These are phyloP conservation scores for Fusarium musae DNA, from an alignment of 2,329 filamentous ascomycete species.

Conservation along the genomic window DNA sequence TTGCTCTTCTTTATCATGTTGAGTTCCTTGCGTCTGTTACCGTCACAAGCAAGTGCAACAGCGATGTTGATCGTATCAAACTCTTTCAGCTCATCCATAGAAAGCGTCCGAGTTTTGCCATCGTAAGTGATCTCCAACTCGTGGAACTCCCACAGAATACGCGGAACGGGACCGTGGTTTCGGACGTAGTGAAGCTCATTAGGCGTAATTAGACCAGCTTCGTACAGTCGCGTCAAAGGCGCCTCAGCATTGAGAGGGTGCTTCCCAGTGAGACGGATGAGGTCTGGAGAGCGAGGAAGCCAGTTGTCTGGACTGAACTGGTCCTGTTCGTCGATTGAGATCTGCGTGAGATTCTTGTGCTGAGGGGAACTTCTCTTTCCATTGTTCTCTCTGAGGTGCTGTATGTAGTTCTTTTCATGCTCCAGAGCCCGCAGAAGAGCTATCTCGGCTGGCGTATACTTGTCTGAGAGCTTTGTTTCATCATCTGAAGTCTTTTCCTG, in stretches of 20 bases:
- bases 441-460: neutral
- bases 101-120: neutral
- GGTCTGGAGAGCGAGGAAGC: neutral
- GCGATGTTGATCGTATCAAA: neutral
- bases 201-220: neutral
- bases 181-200: neutral
- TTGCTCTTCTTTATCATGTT: neutral
- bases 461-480: neutral
- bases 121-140: neutral
- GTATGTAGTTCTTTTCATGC: neutral
- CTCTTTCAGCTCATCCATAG: neutral
- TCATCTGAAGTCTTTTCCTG: fast-evolving
- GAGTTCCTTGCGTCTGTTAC: neutral
- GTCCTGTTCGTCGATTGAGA: neutral
- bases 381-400: neutral
- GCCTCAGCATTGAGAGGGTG: neutral
- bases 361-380: neutral
- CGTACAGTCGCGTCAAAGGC: neutral
- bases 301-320: neutral
- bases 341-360: neutral
- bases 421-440: neutral
- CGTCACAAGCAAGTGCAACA: neutral
- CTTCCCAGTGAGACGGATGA: neutral
- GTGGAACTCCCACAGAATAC: neutral
- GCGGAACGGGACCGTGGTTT: neutral